Conservation (phyloP, 768 basidiomycete genomes). For the Lactarius psammicola region DNA sequence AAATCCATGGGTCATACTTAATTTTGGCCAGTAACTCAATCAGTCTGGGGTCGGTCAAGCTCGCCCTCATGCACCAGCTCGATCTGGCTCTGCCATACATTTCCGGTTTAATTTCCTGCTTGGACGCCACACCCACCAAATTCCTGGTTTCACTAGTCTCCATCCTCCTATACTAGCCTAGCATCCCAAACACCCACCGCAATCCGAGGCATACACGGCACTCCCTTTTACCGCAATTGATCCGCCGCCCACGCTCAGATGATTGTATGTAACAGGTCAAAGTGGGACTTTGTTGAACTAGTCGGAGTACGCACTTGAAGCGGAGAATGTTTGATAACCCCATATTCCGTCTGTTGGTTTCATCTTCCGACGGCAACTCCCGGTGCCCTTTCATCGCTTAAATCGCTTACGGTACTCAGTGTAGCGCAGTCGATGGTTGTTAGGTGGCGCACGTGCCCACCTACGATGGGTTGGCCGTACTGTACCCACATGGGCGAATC, state of each 20-base stretch:
- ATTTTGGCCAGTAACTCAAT: not conserved
- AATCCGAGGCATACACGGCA: not conserved
- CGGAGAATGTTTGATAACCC: not conserved
- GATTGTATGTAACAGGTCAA: not conserved
- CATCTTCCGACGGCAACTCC: conserved; percentile 5
- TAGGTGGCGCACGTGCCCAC: not conserved
- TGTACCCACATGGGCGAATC: not conserved
- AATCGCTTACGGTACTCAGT: not conserved
- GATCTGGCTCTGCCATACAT: no score
- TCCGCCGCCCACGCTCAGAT: not conserved
- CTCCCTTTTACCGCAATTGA: not conserved
- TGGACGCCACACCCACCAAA: no score
- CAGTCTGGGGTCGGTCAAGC: not conserved
- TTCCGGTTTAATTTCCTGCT: not conserved
- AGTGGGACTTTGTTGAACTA: not conserved
- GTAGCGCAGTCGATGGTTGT: not conserved
- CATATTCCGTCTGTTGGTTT: conserved; percentile 1
- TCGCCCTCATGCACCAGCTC: not conserved
- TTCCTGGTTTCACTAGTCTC: not conserved
- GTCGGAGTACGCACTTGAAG: not conserved
- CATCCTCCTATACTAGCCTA: not conserved
- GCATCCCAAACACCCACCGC: not conserved
- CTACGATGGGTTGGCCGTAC: not conserved
- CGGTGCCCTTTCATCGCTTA: not conserved
- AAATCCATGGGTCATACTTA: not conserved